Base-by-base conservation (phyloP, 2,329 filamentous ascomycete genomes). In the Nigrospora sphaerica region DNA sequence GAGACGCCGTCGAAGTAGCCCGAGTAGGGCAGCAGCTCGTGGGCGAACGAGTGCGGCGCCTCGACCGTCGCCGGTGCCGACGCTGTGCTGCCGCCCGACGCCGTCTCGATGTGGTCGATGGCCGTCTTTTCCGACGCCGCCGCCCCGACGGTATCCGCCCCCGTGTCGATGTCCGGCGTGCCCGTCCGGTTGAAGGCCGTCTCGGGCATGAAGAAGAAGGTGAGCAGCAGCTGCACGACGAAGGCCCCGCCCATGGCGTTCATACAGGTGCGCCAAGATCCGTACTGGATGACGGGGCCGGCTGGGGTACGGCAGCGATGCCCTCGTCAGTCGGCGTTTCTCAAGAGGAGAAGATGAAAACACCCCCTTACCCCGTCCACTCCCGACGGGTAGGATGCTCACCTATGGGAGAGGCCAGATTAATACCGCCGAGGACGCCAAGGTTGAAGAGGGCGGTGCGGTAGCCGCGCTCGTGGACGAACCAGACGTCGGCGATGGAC, bases 171-270 rank as follows among this genome's bases (percentile, higher is more conserved):
- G 12, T 42, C 40, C 10, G 23, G 18, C 32, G 40, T 14, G 16
- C 40, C 40, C 10, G 23, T 19, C 18, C 73, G 62, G 46, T 61
- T 62, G 57, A 73, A 78, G 1, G 68, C 67, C 14, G 74, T 77
- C 53, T 77, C 74, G 0, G 73, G 73, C 4, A 75, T 72, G 46
- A 76, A 70, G 39, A 77, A 62, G 45, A 73, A 57, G 16, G 74
- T 65, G 3, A 71, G 56, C 13, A 73, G 51, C 16, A 69, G 58
- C 42, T 74, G 59, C 3, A 70, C 50, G 2, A 68, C 71, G 14
- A 70, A 67, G 5, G 40, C 40, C 9, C 32, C 40, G 12, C 40
- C 40, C 40, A 42, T 42, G 17, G 40, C 40, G 17, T 42, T 31
- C 17, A 42, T 12, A 23, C 40, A 42, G 14, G 7, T 34, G 4